Evolutionary conservation across 331 rosid species (phyloP).

Genomic region (Malus hybrid): DNA sequence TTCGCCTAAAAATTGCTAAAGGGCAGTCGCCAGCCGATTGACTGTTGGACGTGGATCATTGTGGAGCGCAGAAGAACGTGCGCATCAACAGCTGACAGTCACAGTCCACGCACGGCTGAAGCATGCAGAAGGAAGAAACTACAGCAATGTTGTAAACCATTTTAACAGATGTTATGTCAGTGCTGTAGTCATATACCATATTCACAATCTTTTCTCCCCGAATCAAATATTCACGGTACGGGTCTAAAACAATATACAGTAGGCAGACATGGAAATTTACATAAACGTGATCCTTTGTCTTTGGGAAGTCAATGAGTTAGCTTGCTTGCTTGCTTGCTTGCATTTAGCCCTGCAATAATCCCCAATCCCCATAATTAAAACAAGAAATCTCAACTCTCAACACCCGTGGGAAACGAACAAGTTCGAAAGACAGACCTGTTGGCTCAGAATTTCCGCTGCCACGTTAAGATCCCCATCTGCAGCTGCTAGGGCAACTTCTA

Average conservation of each 20-base stretch:
- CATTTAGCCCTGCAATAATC: slow-evolving; percentile 19
- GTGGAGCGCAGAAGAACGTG: too few species aligned
- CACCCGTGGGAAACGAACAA: neutral
- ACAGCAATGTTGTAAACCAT: neutral
- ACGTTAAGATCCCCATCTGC: slow-evolving; percentile 89
- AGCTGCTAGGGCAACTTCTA: slow-evolving; percentile 95
- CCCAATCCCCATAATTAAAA: neutral
- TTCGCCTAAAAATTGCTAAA: too few species aligned
- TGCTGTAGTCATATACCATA: neutral
- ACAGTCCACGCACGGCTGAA: too few species aligned
- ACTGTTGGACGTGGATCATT: too few species aligned
- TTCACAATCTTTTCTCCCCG: neutral
- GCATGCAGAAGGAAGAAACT: too few species aligned
- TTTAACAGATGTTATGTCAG: neutral
- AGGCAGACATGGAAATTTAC: neutral
- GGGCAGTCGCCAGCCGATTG: too few species aligned
- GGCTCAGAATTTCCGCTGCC: slow-evolving; percentile 97
- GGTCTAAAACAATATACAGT: neutral
- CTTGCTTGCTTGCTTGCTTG: neutral
- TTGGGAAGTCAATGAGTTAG: neutral
- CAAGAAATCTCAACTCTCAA: neutral
- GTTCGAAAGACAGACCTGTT: slow-evolving; percentile 47
- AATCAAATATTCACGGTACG: neutral
- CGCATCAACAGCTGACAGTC: too few species aligned
- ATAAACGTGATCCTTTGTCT: neutral